A percentile compares a stretch with the other conserved stretches of the same genome.
Conservation (phyloP, 169 alveolate species). For the Plasmodium gonderi region DNA sequence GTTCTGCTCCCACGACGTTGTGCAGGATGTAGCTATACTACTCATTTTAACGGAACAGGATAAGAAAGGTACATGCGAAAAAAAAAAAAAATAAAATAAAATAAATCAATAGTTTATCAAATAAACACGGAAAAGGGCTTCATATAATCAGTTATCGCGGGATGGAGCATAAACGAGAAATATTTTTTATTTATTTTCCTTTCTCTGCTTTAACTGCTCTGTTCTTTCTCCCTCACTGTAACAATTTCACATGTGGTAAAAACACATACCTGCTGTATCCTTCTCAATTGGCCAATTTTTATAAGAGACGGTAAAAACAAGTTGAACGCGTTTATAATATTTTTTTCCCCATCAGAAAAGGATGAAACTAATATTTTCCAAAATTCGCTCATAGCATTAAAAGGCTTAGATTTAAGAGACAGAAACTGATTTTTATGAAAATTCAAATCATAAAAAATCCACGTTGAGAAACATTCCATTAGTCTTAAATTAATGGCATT, state of each 20-base stretch:
- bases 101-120: background rate
- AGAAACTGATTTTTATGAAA: constrained; percentile 12
- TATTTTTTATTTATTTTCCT: too few relatives aligned
- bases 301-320: constrained; percentile 53
- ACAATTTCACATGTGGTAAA: too few relatives aligned
- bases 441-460: constrained; percentile 53
- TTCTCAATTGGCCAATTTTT: constrained; percentile 47
- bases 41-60: background rate
- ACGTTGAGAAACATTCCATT: constrained; percentile 38
- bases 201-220: too few relatives aligned
- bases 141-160: too few relatives aligned
- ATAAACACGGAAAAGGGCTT: too few relatives aligned
- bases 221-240: too few relatives aligned
- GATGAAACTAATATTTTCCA: constrained; percentile 54
- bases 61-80: background rate
- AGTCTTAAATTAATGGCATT: constrained; percentile 37
- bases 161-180: too few relatives aligned
- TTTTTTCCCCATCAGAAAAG: constrained; percentile 62
- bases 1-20: constrained; percentile 46
- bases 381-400: constrained; percentile 34
- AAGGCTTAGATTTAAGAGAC: constrained; percentile 36
- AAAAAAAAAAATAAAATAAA: background rate
- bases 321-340: constrained; percentile 21
- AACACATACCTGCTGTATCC: constrained; percentile 66
- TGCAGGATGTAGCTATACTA: constrained; percentile 71